phyloP scores from a whole-genome alignment of 257 asterid species.

The Nicotiana tabacum region DNA sequence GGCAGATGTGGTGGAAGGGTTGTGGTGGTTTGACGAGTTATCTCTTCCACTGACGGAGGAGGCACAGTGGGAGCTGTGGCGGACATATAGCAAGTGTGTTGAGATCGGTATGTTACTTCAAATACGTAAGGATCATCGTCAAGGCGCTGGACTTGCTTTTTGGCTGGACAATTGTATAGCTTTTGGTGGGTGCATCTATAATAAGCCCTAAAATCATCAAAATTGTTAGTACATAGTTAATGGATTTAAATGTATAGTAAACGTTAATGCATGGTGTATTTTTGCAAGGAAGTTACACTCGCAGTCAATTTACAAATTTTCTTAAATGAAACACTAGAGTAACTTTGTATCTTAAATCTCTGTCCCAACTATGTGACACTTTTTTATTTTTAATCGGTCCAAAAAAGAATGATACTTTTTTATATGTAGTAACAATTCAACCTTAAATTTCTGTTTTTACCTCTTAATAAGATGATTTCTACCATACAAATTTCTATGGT shows the following conservation, averaged over 20 bases:
- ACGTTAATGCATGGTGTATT: background rate
- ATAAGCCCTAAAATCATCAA: conserved; percentile 45
- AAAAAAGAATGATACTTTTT: too few species aligned
- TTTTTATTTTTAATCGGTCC: too few species aligned
- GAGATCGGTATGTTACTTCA: conserved; percentile 56
- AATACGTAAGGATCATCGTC: conserved; percentile 56
- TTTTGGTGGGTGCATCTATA: conserved; percentile 84
- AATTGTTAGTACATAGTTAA: background rate
- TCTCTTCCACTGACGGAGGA: conserved; percentile 8
- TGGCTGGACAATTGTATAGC: conserved; percentile 64
- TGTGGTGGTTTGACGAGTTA: conserved; percentile 11
- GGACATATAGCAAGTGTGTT: conserved; percentile 67
- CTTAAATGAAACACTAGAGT: background rate
- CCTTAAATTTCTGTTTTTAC: too few species aligned
- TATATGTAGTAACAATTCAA: too few species aligned
- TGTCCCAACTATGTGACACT: too few species aligned
- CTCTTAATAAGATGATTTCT: too few species aligned
- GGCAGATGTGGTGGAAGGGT: conserved; percentile 12
- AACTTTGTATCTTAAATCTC: background rate
- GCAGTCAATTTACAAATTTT: background rate
- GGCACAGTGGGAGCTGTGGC: conserved; percentile 63
- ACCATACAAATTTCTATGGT: too few species aligned
- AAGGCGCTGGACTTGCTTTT: conserved; percentile 77
- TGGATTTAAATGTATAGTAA: background rate
- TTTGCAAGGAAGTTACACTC: background rate